Percentiles rank a stretch among this genome's conserved stretches.
phyloP scores from a whole-genome alignment of 2,329 filamentous ascomycete species.

The Neonectria punicea region DNA sequence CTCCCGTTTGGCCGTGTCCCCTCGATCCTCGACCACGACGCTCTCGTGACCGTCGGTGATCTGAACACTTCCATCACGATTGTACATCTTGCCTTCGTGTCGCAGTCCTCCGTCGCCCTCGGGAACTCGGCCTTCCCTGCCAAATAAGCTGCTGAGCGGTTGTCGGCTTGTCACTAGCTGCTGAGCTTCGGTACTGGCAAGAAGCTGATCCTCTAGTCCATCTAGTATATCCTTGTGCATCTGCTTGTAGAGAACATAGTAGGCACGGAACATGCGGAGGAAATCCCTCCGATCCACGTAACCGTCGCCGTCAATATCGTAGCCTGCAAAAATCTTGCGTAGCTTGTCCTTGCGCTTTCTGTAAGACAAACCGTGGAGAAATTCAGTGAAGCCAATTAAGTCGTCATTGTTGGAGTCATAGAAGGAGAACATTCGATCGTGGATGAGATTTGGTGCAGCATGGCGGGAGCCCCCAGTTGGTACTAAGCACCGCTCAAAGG shows the following conservation, averaged over 20 bases:
- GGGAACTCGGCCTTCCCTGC: conserved; percentile 76
- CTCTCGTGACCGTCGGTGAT: conserved; percentile 67
- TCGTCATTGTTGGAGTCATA: conserved; percentile 93
- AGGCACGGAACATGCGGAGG: conserved; percentile 89
- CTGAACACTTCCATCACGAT: conserved; percentile 71
- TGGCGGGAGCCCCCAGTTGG: conserved; percentile 84
- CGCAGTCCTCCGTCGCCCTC: conserved; percentile 65
- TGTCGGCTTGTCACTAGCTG: conserved; percentile 80
- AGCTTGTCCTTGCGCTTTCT: conserved; percentile 76
- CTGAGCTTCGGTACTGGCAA: conserved; percentile 78
- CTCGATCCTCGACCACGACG: conserved; percentile 68
- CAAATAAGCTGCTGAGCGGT: conserved; percentile 79
- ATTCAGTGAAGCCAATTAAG: conserved; percentile 92
- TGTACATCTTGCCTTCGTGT: conserved; percentile 74
- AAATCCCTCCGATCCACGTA: conserved; percentile 89
- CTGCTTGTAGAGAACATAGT: conserved; percentile 90
- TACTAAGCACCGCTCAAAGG: conserved; percentile 90
- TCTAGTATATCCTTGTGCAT: conserved; percentile 87
- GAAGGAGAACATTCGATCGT: conserved; percentile 96
- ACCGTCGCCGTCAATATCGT: conserved; percentile 90
- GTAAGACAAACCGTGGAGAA: conserved; percentile 82
- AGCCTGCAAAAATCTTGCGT: conserved; percentile 82
- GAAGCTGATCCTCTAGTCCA: conserved; percentile 79
- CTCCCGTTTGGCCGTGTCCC: conserved; percentile 69
- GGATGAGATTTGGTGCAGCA: conserved; percentile 86